Base-by-base conservation (phyloP, 306 rosid species). In the Cucumis cinereus region DNA sequence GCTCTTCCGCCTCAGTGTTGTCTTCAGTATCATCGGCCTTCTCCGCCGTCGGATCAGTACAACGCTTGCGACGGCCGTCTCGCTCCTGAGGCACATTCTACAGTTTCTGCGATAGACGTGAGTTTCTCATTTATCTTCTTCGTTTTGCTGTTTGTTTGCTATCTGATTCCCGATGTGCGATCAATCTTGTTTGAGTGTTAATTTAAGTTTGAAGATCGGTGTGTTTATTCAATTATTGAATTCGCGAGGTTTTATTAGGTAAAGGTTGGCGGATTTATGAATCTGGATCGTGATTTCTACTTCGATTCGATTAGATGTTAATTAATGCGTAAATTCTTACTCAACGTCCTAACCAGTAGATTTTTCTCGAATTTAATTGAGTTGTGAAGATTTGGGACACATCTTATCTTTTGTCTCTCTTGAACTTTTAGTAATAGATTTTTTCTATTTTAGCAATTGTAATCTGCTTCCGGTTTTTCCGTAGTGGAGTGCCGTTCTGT, bases 231-330 rank as follows among this genome's bases (percentile, higher is more conserved):
- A 12, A 41, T 20, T 12, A 3, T 67, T 67, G 54, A 67, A 53
- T 40, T 22, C 12, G 5, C 12, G 11, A 41, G 53, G 26, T 10
- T 35, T 67, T 16, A 6, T 40, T 41, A 20, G 2, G 19, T 40
- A 5, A 66, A 38, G 35, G 8, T 45, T 24, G 40, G 8, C 8
- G 40, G 40, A 70, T 41, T 41, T 24, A 26, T 23, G 54, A 70
- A 70, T 70, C 75, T 70, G 23, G 75, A 70, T 70, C 75, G 23
- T 24, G 75, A 70, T 47, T 70, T 45, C 40, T 70, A 3, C 57
- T 45, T 70, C 16, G 40, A 23, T 70, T 70, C 5, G 22, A 24
- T 70, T 47, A 13, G 57, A 40, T 70, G 38, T 22, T 45, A 70
- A 70, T 70, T 49, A 23, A 14, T 70, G 57, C 47, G n/a, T 70